phyloP scores from a whole-genome alignment of 2,329 filamentous ascomycete genomes.

The Fusarium denticulatum region DNA sequence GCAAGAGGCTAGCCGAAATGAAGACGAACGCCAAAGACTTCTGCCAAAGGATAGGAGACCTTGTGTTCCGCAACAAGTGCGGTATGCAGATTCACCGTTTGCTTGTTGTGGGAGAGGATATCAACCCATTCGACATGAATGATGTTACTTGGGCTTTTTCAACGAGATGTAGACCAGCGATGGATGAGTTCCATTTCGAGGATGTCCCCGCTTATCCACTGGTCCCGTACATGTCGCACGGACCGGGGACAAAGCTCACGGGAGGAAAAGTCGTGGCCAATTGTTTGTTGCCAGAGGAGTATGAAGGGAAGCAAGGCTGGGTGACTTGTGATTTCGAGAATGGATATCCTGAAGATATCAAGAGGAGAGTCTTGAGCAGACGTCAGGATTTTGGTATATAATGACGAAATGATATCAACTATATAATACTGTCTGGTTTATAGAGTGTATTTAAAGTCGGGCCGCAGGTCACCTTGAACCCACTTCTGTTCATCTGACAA shows the following conservation, averaged over 20 bases:
- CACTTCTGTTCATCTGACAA: background rate
- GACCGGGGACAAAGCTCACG: background rate
- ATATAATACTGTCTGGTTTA: background rate
- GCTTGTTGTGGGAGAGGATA: background rate
- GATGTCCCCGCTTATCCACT: background rate
- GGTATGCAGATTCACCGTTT: background rate
- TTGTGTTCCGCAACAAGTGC: background rate
- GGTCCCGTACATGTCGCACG: background rate
- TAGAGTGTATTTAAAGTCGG: background rate
- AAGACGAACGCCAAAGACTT: background rate
- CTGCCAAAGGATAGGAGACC: background rate
- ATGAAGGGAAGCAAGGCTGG: background rate
- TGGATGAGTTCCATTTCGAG: background rate
- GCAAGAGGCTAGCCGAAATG: background rate
- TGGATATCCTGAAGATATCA: background rate
- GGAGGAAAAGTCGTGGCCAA: background rate
- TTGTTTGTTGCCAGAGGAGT: background rate
- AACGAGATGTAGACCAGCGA: background rate
- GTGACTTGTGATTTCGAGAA: background rate
- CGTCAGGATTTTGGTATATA: background rate
- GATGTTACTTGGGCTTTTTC: background rate
- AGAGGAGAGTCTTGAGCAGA: background rate
- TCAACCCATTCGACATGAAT: background rate
- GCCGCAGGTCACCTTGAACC: background rate
- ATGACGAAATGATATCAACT: too few species aligned